Conservation (phyloP, 192 early-diverging fungal genomes). For the Cladochytrium replicatum region DNA sequence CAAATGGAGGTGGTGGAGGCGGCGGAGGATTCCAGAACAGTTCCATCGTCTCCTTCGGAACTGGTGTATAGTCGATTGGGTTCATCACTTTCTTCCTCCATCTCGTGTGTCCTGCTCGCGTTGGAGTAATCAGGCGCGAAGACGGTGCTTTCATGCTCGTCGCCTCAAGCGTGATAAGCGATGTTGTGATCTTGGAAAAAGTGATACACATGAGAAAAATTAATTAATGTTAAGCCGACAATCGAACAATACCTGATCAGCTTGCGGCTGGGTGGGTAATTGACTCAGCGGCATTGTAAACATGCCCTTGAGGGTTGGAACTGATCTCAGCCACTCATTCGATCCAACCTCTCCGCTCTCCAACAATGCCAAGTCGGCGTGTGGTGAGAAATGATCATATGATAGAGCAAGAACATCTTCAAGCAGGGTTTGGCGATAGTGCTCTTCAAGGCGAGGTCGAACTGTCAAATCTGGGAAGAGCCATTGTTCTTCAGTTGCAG, state of each 20-base stretch:
- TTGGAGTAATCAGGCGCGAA: not conserved
- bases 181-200: not conserved
- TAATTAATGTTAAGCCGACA: too few relatives aligned
- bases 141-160: not conserved
- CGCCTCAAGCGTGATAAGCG: not conserved
- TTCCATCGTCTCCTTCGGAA: conserved; percentile 19
- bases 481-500: too few relatives aligned
- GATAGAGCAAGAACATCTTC: conserved; percentile 66
- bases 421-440: conserved; percentile 60
- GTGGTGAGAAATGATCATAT: conserved; percentile 55
- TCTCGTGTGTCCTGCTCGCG: too few relatives aligned
- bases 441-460: conserved; percentile 60
- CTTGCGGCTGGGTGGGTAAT: conserved; percentile 23
- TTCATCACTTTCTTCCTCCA: conserved; percentile 20
- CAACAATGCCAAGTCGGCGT: conserved; percentile 7
- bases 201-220: too few relatives aligned
- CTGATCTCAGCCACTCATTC: conserved; percentile 24
- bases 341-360: conserved; percentile 23
- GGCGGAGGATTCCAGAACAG: conserved; percentile 19
- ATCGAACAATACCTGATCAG: too few relatives aligned
- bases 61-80: conserved; percentile 45
- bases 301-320: conserved; percentile 14
- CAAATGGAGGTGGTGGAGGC: conserved; percentile 40
- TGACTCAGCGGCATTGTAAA: conserved; percentile 13
- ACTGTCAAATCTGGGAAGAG: too few relatives aligned